A percentile compares a stretch with the other conserved stretches of the same genome.
phyloP scores from a whole-genome alignment of 1,284 basidiomycete species.

The Ustilago loliicola region DNA sequence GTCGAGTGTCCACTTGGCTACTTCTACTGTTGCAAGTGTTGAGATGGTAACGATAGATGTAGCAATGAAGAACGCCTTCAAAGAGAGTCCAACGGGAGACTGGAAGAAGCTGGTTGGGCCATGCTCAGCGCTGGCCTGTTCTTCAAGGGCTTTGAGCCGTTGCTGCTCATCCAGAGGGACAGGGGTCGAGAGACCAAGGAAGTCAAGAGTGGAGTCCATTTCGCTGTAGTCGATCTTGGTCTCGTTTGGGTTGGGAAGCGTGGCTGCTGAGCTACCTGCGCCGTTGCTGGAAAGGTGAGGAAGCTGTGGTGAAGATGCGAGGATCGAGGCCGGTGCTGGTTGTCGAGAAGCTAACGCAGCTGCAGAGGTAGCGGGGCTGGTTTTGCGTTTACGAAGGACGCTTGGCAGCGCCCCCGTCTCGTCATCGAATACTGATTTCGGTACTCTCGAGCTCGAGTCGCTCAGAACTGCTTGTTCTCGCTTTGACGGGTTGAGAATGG shows the following conservation, averaged over 20 bases:
- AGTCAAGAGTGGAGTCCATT: conserved; percentile 53
- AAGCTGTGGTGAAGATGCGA: neutral
- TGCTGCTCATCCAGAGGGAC: conserved; percentile 37
- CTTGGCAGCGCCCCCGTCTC: conserved; percentile 30
- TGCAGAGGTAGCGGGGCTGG: neutral
- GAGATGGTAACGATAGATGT: conserved; percentile 39
- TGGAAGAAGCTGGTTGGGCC: conserved; percentile 30
- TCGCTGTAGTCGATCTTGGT: conserved; percentile 47
- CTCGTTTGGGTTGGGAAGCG: conserved; percentile 13
- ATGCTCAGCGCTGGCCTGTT: conserved; percentile 2
- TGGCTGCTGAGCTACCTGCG: conserved; percentile 7
- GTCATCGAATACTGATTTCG: conserved; percentile 51
- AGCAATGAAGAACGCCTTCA: conserved; percentile 53
- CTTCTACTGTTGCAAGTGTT: conserved; percentile 30
- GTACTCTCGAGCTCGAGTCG: conserved; percentile 11
- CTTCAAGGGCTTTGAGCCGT: conserved; percentile 24
- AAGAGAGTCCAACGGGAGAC: conserved; percentile 44
- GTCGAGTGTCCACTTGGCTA: conserved; percentile 27
- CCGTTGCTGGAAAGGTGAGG: neutral
- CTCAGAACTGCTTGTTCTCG: neutral
- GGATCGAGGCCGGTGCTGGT: neutral
- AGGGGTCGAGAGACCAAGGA: conserved; percentile 42
- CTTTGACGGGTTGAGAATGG: conserved; percentile 27
- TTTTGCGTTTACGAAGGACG: conserved; percentile 25
- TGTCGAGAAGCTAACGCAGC: neutral